Conservation (phyloP, 2,329 filamentous ascomycete genomes). For the Penicillium sp. region DNA sequence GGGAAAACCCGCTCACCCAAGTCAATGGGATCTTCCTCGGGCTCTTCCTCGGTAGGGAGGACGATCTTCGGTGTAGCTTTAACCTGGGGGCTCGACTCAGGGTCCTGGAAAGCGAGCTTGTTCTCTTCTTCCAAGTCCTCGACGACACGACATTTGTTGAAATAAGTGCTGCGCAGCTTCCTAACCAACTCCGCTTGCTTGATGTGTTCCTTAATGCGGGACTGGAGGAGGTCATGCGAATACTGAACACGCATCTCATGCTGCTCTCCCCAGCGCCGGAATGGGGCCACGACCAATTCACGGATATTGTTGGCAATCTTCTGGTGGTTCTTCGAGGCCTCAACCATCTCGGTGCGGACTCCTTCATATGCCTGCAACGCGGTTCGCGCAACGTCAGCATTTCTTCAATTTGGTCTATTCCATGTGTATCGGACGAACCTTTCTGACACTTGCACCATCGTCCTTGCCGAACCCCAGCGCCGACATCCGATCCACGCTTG, state of each 20-base stretch:
- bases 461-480: constrained; percentile 79
- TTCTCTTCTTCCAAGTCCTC: constrained; percentile 98
- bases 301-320: constrained; percentile 97
- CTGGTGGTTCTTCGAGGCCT: constrained; percentile 83
- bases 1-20: constrained; percentile 86
- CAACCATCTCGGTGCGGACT: constrained; percentile 86
- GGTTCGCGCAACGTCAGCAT: not conserved
- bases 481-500: constrained; percentile 74
- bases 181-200: constrained; percentile 85
- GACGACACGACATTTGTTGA: constrained; percentile 96
- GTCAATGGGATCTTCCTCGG: constrained; percentile 81
- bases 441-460: constrained; percentile 92
- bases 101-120: constrained; percentile 93
- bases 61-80: constrained; percentile 72
- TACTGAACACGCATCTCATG: constrained; percentile 88
- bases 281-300: constrained; percentile 91
- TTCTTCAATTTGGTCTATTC: not conserved
- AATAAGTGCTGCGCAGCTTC: constrained; percentile 93
- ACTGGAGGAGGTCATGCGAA: constrained; percentile 90
- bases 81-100: constrained; percentile 63
- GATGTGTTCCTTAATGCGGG: constrained; percentile 87
- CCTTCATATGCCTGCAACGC: constrained; percentile 79
- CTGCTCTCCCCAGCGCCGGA: constrained; percentile 92
- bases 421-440: constrained; percentile 57
- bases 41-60: constrained; percentile 66